Evolutionary conservation across 768 basidiomycete species (phyloP).

Genomic region (Kwoniella dendrophila): DNA sequence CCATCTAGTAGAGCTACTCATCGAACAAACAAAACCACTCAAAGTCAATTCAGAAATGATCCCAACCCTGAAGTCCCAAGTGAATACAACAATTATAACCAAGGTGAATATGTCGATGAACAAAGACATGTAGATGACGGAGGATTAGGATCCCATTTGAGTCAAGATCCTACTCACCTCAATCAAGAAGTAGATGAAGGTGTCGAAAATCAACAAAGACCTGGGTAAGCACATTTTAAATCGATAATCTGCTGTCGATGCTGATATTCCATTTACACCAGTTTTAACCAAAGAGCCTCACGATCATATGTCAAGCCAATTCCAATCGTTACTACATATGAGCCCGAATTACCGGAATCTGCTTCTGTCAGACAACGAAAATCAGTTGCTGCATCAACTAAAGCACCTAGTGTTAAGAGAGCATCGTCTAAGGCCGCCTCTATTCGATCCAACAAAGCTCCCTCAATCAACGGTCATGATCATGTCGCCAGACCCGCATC

Average conservation of each 20-base stretch:
- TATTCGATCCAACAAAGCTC: slow-evolving; percentile 21
- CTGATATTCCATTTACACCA: slow-evolving; percentile 1
- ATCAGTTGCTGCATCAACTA: slow-evolving; percentile 34
- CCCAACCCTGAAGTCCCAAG: slow-evolving; percentile 4
- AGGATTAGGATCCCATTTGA: slow-evolving; percentile 6
- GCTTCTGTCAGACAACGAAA: slow-evolving; percentile 27
- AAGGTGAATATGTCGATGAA: neutral
- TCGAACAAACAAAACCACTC: slow-evolving; percentile 9
- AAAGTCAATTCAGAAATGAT: slow-evolving; percentile 16
- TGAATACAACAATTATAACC: slow-evolving; percentile 4
- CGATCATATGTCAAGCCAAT: slow-evolving; percentile 44
- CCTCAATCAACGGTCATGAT: too few species aligned
- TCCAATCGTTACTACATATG: slow-evolving; percentile 51
- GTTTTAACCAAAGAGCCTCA: slow-evolving; percentile 28
- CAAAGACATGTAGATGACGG: slow-evolving; percentile 1
- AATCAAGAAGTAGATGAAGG: slow-evolving; percentile 8
- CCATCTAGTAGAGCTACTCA: slow-evolving; percentile 18
- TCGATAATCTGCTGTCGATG: neutral
- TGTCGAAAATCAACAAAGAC: slow-evolving; percentile 12
- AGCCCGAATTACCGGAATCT: slow-evolving; percentile 31
- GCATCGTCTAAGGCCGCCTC: slow-evolving; percentile 16
- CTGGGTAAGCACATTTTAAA: slow-evolving; percentile 7
- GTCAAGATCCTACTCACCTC: slow-evolving; percentile 7
- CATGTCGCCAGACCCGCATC: too few species aligned
- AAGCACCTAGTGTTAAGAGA: slow-evolving; percentile 26